phyloP scores from a whole-genome alignment of 495 filamentous ascomycete genomes.

The Chaetomium fimeti region DNA sequence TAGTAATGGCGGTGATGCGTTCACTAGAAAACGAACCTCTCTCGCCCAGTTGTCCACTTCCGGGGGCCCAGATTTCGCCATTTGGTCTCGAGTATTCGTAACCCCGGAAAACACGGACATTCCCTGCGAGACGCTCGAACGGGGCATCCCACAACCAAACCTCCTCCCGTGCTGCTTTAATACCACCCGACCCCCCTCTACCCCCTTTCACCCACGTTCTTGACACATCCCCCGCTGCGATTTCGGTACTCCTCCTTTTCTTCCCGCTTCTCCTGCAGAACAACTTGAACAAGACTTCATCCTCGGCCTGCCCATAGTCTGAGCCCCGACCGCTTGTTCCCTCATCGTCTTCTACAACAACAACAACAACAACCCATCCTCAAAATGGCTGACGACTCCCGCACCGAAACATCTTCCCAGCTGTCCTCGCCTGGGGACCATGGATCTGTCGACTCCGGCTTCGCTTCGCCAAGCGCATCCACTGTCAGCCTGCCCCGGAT shows the following conservation, averaged over 20 bases:
- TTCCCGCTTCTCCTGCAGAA: background rate
- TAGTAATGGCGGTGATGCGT: conserved; percentile 29
- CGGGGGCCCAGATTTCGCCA: conserved; percentile 5
- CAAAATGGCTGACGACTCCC: conserved; percentile 35
- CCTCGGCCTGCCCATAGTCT: background rate
- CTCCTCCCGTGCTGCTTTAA: conserved; percentile 25
- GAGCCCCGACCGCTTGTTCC: conserved; percentile 1
- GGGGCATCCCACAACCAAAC: conserved; percentile 20
- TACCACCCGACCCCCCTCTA: conserved; percentile 24
- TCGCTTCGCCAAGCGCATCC: conserved; percentile 70
- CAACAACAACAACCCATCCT: conserved; percentile 6
- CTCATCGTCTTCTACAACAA: background rate
- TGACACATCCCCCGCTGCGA: conserved; percentile 17
- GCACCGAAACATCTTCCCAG: conserved; percentile 32
- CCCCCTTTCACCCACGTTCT: conserved; percentile 6
- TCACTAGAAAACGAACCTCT: conserved; percentile 1
- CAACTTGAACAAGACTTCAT: background rate
- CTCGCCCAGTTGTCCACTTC: conserved; percentile 3
- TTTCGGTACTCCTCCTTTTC: conserved; percentile 6
- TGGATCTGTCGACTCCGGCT: conserved; percentile 75
- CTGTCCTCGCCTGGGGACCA: conserved; percentile 40
- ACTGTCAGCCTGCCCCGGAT: conserved; percentile 49
- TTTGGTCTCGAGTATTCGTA: conserved; percentile 11
- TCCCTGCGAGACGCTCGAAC: conserved; percentile 23
- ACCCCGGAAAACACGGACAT: conserved; percentile 18